Evolutionary conservation across 129 eudicot species (phyloP).

Genomic region (carrot (Daucus carota)): DNA sequence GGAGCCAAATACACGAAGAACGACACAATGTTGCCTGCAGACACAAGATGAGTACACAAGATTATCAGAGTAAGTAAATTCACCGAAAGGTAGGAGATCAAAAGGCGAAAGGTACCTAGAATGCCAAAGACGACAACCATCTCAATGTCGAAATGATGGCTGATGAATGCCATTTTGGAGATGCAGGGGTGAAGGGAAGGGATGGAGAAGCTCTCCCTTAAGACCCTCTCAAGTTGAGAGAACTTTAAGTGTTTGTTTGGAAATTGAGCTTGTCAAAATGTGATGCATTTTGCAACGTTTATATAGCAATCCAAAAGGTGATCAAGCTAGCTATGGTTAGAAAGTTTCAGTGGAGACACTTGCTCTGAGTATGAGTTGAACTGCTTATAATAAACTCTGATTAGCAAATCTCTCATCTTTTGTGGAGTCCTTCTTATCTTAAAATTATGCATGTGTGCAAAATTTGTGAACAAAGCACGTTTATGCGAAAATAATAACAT

Average conservation of each 20-base stretch:
- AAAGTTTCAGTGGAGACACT: neutral
- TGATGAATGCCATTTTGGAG: conserved; percentile 2
- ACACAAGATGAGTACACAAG: too few relatives aligned
- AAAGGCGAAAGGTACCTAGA: conserved; percentile 1
- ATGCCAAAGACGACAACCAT: conserved; percentile 12
- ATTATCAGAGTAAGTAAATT: too few relatives aligned
- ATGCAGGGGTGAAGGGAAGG: neutral
- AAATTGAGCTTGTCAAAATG: conserved; percentile 4
- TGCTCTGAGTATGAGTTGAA: neutral
- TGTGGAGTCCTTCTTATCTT: too few relatives aligned
- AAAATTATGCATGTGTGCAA: too few relatives aligned
- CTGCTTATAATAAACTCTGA: neutral
- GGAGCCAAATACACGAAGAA: conserved; percentile 64
- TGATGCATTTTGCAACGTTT: neutral
- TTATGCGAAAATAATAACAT: too few relatives aligned
- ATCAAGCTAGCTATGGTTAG: neutral
- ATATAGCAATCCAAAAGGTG: conserved; percentile 12
- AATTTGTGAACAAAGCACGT: too few relatives aligned
- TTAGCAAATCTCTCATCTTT: too few relatives aligned
- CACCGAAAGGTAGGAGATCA: neutral
- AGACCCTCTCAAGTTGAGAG: conserved; percentile 8
- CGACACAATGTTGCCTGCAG: conserved; percentile 53
- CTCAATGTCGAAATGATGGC: neutral
- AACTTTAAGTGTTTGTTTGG: neutral
- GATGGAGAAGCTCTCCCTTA: conserved; percentile 3